Evolutionary conservation across 1,284 basidiomycete species (phyloP), one percentile per base, ranked within the genome.

Genomic region (Moniliella sp.): DNA sequence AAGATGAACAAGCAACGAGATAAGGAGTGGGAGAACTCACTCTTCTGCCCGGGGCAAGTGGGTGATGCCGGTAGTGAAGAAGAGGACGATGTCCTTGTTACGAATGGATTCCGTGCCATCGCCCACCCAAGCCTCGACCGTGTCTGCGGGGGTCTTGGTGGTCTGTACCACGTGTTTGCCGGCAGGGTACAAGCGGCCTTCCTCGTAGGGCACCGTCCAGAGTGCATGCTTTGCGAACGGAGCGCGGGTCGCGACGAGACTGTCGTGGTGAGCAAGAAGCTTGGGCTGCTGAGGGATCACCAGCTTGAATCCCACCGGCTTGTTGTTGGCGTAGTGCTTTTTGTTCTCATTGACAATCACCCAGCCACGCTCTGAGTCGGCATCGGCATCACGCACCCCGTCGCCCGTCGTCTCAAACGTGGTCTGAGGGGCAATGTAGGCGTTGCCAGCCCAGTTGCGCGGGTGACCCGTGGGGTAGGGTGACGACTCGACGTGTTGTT

Each of bases 21-120:
- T 18, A 12, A 10, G 27, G n/a, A 25, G 7, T 4, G 18, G 15
- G 9, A 19, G 17, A 21, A 79, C 79, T 74, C 76, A 83, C 56
- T 84, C 80, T 48, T 84, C 81, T 3, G 79, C 78, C 37, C 80
- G 69, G 5, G 78, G 75, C 36, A 82, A 73, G 53, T 83, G 79
- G 0, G 76, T 80, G 18, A 72, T 71, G 67, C 79, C 79, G 44
- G 80, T 66, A 7, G 76, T 79, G 42, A 80, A 54, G 62, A 71
- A 86, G 17, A 78, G 63, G 37, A 86, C 63, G 29, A 86, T 66
- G 59, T 91, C 83, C 50, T 78, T 73, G 47, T 77, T 71, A 36
- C 72, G 69, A 32, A 81, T 69, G 36, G 59, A 71, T 21, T 32
- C 60, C 4, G 47, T 39, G 11, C 68, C 71, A 39, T 67, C 65